phyloP scores from a whole-genome alignment of 257 asterid genomes.

The Leptodermis oblonga region DNA sequence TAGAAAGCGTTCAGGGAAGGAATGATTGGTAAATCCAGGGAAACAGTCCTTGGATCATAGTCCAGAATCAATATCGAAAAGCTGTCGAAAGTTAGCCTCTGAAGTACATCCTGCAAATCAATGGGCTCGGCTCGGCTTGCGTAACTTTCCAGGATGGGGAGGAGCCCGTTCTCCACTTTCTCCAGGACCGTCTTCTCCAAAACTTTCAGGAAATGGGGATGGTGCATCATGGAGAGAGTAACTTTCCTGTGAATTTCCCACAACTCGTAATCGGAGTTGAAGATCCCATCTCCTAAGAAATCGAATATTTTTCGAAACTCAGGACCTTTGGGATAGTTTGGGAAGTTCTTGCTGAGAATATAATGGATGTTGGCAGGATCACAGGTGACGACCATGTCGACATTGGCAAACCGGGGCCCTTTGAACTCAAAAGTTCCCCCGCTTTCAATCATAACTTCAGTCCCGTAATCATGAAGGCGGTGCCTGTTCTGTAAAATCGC shows the following conservation, averaged over 20 bases:
- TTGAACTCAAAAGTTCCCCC: slow-evolving; percentile 35
- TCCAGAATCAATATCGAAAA: slow-evolving; percentile 39
- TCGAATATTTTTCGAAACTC: slow-evolving; percentile 45
- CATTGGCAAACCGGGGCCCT: too few relatives aligned
- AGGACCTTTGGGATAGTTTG: too few relatives aligned
- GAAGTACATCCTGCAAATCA: too few relatives aligned
- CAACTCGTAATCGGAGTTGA: slow-evolving; percentile 30
- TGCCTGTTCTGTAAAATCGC: too few relatives aligned
- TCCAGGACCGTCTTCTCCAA: slow-evolving; percentile 15
- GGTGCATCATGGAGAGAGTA: slow-evolving; percentile 30
- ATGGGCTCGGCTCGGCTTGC: background rate
- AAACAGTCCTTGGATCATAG: slow-evolving; percentile 18
- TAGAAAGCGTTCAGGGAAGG: too few relatives aligned
- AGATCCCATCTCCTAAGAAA: slow-evolving; percentile 34
- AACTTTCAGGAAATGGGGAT: slow-evolving; percentile 21
- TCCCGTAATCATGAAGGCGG: too few relatives aligned
- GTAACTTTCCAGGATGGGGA: slow-evolving; percentile 36
- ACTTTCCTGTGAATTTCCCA: slow-evolving; percentile 45
- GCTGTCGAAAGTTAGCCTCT: slow-evolving; percentile 45
- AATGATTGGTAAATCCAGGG: too few relatives aligned
- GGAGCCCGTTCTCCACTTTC: slow-evolving; percentile 23
- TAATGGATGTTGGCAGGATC: too few relatives aligned
- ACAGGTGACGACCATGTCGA: too few relatives aligned
- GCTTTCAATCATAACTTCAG: too few relatives aligned
- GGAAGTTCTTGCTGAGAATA: too few relatives aligned